phyloP scores from a whole-genome alignment of 2,329 filamentous ascomycete species.

The Amauroascus verrucosus region DNA sequence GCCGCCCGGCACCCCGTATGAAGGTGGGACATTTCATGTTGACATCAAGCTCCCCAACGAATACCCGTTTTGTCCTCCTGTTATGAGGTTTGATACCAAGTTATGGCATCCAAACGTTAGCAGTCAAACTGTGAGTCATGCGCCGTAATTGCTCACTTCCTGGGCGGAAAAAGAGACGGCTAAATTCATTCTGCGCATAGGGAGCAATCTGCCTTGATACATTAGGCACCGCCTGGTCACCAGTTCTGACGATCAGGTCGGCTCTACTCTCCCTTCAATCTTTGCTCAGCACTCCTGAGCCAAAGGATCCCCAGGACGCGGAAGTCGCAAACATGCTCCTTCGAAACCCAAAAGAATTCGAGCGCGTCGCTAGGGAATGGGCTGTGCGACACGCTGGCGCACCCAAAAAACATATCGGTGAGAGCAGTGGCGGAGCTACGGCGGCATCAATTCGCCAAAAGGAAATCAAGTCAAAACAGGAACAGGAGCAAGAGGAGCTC shows the following conservation, averaged over 20 bases:
- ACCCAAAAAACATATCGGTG: constrained; percentile 47
- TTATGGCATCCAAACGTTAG: constrained; percentile 98
- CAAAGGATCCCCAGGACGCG: constrained; percentile 92
- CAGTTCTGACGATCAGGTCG: constrained; percentile 91
- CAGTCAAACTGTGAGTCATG: constrained; percentile 66
- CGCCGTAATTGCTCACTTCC: not conserved
- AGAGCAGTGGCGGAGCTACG: constrained; percentile 44
- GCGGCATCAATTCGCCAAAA: constrained; percentile 47
- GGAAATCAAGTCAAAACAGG: constrained; percentile 44
- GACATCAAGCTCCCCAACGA: constrained; percentile 79
- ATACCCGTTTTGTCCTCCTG: constrained; percentile 87
- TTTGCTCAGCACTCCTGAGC: constrained; percentile 84
- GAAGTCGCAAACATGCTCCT: constrained; percentile 89
- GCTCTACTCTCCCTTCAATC: constrained; percentile 87
- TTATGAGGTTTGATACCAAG: constrained; percentile 84
- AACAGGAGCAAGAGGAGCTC: constrained; percentile 47
- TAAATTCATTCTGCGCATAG: constrained; percentile 37
- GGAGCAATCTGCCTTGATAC: constrained; percentile 96
- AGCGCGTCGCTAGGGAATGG: constrained; percentile 79
- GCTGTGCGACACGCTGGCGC: constrained; percentile 74
- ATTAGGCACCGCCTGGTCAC: constrained; percentile 80
- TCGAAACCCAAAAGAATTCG: constrained; percentile 65
- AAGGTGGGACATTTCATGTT: constrained; percentile 69
- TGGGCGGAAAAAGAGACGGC: not conserved
- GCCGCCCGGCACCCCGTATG: constrained; percentile 87